A percentile compares a stretch with the other conserved stretches of the same genome.
These are phyloP conservation scores for Penicillium expansum DNA, from an alignment of 2,329 filamentous ascomycete genomes.

Conservation along the genomic window DNA sequence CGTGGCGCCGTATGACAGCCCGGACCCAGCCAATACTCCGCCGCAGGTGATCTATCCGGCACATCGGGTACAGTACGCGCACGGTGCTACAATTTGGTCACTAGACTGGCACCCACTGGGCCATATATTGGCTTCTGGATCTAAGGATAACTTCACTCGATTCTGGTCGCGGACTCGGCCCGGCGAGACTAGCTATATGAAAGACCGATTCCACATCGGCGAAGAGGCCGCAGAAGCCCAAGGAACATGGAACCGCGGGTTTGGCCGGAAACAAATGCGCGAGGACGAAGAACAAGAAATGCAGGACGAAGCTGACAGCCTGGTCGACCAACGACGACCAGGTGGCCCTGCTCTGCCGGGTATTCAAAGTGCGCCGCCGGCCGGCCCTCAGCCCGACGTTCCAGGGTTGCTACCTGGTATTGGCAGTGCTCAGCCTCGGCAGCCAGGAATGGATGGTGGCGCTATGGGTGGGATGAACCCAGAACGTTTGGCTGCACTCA, in stretches of 20 bases:
- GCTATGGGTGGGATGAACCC: conserved; percentile 51
- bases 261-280: conserved; percentile 72
- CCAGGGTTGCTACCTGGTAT: conserved; percentile 48
- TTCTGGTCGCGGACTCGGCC: conserved; percentile 94
- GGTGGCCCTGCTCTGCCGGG: conserved; percentile 53
- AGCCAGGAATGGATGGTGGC: conserved; percentile 28
- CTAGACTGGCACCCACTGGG: conserved; percentile 97
- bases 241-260: conserved; percentile 86
- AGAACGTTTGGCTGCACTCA: conserved; percentile 41
- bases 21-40: conserved; percentile 74
- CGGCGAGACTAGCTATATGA: conserved; percentile 78
- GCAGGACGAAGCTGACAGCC: conserved; percentile 87
- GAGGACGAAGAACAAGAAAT: conserved; percentile 93
- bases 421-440: conserved; percentile 44
- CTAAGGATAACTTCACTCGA: conserved; percentile 92
- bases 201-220: conserved; percentile 93
- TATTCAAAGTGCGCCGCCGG: conserved; percentile 55
- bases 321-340: conserved; percentile 86
- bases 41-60: conserved; percentile 91
- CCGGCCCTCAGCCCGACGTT: conserved; percentile 41
- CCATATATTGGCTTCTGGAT: conserved; percentile 91
- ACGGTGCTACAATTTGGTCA: conserved; percentile 95
- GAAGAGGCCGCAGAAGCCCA: conserved; percentile 89
- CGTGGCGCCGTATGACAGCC: conserved; percentile 78
- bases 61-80: conserved; percentile 80